A percentile compares a stretch with the other conserved stretches of the same genome.
phyloP scores from a whole-genome alignment of 345 rosid genomes.

The Heritiera littoralis region DNA sequence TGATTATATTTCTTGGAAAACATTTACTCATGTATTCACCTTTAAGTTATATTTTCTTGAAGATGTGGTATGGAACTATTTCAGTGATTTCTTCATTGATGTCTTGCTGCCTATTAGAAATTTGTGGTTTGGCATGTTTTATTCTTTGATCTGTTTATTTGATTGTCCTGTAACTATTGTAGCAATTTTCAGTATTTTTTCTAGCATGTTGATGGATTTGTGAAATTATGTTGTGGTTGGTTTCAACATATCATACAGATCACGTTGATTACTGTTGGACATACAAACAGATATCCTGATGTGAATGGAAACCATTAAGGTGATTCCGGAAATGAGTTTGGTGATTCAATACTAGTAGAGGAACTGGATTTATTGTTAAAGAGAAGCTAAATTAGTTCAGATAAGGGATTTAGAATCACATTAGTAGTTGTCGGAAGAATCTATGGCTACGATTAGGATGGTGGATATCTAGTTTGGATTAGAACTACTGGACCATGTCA shows the following conservation, averaged over 20 bases:
- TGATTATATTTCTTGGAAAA: not conserved
- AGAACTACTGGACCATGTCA: not conserved
- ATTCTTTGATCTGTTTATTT: not conserved
- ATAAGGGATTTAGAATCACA: not conserved
- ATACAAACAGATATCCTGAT: not conserved
- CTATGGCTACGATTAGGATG: not conserved
- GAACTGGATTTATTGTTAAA: not conserved
- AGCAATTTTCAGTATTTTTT: not conserved
- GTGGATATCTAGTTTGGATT: conserved; percentile 12
- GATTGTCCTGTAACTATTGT: not conserved
- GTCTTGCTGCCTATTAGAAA: not conserved
- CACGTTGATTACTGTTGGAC: not conserved
- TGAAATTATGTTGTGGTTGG: not conserved
- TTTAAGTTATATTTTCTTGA: conserved; percentile 14
- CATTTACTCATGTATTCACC: not conserved
- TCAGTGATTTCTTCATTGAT: not conserved
- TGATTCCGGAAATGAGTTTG: not conserved
- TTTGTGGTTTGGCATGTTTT: not conserved
- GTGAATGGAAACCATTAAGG: not conserved
- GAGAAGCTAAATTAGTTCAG: conserved; percentile 3
- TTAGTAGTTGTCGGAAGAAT: not conserved
- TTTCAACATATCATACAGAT: not conserved
- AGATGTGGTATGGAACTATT: not conserved
- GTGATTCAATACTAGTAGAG: not conserved
- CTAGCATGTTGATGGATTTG: not conserved